These are phyloP conservation scores for Globisporangium acanthophoron DNA, from an alignment of 352 stramenopile species.

Conservation along the genomic window DNA sequence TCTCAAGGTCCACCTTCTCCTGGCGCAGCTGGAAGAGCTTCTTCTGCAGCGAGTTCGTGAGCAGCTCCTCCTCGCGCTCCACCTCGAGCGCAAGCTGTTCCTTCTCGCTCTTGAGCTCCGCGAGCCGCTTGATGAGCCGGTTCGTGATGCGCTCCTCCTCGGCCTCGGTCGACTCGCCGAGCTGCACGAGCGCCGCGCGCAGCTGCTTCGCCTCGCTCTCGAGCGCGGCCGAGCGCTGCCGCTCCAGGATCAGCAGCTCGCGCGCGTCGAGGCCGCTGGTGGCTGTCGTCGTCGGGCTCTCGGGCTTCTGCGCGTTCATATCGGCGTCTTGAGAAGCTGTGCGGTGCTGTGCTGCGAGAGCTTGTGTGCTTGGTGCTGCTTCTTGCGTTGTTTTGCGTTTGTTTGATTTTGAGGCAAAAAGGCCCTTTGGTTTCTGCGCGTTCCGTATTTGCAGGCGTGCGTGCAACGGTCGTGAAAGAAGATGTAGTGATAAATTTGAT, in stretches of 20 bases:
- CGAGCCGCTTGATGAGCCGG: conserved; percentile 72
- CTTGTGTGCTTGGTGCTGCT: too few relatives aligned
- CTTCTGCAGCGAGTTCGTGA: conserved; percentile 88
- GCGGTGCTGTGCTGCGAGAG: too few relatives aligned
- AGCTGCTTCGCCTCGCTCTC: conserved; percentile 66
- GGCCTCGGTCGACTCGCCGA: conserved; percentile 81
- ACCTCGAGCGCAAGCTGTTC: conserved; percentile 86
- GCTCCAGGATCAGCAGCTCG: conserved; percentile 66
- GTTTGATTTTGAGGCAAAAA: too few relatives aligned
- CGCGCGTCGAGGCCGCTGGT: conserved; percentile 28
- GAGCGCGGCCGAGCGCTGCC: conserved; percentile 63
- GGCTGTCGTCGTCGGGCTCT: not conserved
- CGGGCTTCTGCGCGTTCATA: not conserved
- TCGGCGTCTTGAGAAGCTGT: too few relatives aligned
- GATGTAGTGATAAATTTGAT: too few relatives aligned
- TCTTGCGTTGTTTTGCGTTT: too few relatives aligned
- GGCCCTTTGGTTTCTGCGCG: too few relatives aligned
- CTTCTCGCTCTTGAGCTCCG: conserved; percentile 84
- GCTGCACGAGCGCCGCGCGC: conserved; percentile 60
- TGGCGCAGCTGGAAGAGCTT: conserved; percentile 84
- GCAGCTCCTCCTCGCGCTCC: conserved; percentile 86
- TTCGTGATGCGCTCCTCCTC: conserved; percentile 84
- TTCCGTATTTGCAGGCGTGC: too few relatives aligned
- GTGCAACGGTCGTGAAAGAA: too few relatives aligned
- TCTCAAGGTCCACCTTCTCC: conserved; percentile 90